Percentiles rank a stretch among this genome's conserved stretches.
These are phyloP conservation scores for Coccomyxa sp. DNA, from an alignment of 139 green algal species.

Conservation along the genomic window DNA sequence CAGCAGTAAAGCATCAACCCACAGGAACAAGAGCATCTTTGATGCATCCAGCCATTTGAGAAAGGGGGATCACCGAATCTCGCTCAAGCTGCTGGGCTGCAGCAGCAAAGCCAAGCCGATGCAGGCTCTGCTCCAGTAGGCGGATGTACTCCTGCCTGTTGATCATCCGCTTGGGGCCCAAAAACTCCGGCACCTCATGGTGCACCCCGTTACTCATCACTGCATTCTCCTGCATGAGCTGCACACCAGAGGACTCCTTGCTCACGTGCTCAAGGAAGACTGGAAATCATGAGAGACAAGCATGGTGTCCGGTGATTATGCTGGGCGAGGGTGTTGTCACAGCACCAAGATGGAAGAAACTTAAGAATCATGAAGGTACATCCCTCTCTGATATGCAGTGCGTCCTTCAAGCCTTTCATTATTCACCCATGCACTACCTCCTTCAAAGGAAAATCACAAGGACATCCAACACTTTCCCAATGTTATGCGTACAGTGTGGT, in stretches of 20 bases:
- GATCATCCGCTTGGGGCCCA: slow-evolving; percentile 43
- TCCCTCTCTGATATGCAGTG: too few species aligned
- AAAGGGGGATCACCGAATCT: slow-evolving; percentile 4
- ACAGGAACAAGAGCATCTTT: not conserved
- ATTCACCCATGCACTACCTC: not conserved
- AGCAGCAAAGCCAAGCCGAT: slow-evolving; percentile 53
- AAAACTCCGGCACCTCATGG: slow-evolving; percentile 8
- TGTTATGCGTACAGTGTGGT: not conserved
- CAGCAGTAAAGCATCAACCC: too few species aligned
- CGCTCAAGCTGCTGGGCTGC: slow-evolving; percentile 29
- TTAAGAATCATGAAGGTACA: not conserved
- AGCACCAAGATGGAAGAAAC: not conserved
- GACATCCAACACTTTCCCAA: not conserved
- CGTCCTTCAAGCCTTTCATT: too few species aligned
- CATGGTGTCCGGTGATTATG: not conserved
- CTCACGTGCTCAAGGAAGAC: not conserved
- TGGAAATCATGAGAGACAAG: not conserved
- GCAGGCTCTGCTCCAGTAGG: slow-evolving; percentile 69
- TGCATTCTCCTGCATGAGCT: not conserved
- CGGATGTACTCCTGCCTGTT: slow-evolving; percentile 67
- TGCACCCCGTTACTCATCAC: slow-evolving; percentile 1
- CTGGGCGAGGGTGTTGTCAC: not conserved
- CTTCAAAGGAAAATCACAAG: not conserved
- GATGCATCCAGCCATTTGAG: not conserved
- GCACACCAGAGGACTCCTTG: not conserved